Conservation (phyloP, 306 rosid genomes). For the Castanea sativa region DNA sequence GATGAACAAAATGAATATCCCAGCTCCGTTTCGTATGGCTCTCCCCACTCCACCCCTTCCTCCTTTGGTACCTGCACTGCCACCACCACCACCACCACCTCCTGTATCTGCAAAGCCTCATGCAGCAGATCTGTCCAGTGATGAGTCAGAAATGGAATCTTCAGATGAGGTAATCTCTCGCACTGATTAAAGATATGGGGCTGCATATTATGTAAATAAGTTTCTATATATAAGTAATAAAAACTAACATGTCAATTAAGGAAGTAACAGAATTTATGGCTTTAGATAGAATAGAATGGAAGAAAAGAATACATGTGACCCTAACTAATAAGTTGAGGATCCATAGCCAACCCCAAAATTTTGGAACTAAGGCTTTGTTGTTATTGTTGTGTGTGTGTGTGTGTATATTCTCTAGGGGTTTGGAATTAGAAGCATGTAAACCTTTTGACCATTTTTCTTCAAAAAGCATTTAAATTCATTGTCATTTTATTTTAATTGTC, state of each 20-base stretch:
- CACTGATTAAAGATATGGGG: constrained; percentile 3
- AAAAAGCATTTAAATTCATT: neutral
- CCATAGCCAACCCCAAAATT: too few relatives aligned
- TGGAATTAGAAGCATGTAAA: neutral
- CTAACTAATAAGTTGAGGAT: too few relatives aligned
- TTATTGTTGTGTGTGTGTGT: too few relatives aligned
- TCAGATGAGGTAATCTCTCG: constrained; percentile 76
- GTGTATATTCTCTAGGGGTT: too few relatives aligned
- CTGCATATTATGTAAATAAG: neutral
- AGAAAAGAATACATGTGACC: too few relatives aligned
- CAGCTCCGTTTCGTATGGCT: constrained; percentile 95
- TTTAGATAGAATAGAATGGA: too few relatives aligned
- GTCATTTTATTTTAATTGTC: neutral
- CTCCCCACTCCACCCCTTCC: constrained; percentile 97
- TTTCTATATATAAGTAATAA: neutral
- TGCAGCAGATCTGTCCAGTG: constrained; percentile 54
- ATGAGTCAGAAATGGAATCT: constrained; percentile 95
- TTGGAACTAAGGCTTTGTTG: too few relatives aligned
- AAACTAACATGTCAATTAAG: too few relatives aligned
- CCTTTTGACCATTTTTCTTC: neutral
- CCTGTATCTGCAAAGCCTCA: constrained; percentile 39
- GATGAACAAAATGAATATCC: constrained; percentile 98
- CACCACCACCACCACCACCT: constrained; percentile 36
- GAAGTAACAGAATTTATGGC: too few relatives aligned
- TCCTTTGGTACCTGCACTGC: constrained; percentile 56